Conservation (phyloP, 192 early-diverging fungal species). For the Mortierella alpina region DNA sequence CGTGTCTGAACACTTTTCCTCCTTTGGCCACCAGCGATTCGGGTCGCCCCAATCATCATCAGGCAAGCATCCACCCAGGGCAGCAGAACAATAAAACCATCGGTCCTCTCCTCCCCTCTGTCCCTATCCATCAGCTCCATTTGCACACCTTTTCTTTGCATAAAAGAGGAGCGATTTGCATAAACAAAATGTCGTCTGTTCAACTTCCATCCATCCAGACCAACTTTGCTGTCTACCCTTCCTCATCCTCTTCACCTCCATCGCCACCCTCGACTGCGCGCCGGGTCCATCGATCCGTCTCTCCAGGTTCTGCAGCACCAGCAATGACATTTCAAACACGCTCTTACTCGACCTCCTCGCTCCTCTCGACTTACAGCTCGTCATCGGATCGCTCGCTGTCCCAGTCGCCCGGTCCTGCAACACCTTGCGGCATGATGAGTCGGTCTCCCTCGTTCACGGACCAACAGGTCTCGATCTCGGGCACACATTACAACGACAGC, state of each 20-base stretch:
- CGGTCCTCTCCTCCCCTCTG: too few relatives aligned
- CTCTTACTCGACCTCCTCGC: conserved; percentile 40
- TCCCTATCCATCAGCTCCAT: background rate
- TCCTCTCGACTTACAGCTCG: conserved; percentile 18
- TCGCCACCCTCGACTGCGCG: conserved; percentile 3
- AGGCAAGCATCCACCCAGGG: too few relatives aligned
- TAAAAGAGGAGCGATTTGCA: background rate
- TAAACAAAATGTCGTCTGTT: conserved; percentile 27
- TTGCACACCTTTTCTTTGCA: background rate
- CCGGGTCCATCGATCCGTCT: conserved; percentile 8
- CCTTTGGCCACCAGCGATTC: too few relatives aligned
- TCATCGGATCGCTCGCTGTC: conserved; percentile 22
- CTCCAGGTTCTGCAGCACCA: conserved; percentile 15
- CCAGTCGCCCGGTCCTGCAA: conserved; percentile 33
- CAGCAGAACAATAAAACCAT: too few relatives aligned
- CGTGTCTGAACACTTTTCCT: too few relatives aligned
- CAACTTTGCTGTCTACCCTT: conserved; percentile 22
- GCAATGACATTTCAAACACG: conserved; percentile 28
- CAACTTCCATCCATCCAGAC: conserved; percentile 38
- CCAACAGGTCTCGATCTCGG: conserved; percentile 7
- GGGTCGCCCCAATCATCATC: too few relatives aligned
- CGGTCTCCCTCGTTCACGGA: conserved; percentile 24
- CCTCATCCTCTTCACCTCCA: background rate
- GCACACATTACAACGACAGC: background rate
- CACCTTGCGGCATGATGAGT: conserved; percentile 29